Base-by-base conservation (phyloP, 1,284 basidiomycete genomes). In the Sporisorium scitamineum region DNA sequence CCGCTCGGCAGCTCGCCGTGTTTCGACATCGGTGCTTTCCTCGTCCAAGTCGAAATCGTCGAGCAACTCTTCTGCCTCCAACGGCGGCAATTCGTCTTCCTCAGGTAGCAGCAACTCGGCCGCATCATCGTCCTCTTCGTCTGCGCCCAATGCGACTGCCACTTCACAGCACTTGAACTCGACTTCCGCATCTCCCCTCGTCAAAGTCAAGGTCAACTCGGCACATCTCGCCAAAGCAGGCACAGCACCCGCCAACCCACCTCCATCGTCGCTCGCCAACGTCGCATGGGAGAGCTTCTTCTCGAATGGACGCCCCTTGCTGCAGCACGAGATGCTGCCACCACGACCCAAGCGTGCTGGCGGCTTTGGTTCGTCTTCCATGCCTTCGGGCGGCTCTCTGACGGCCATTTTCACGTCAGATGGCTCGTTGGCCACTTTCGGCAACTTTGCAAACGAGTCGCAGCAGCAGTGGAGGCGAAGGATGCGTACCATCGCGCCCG, bases 281-380 rank as follows among this genome's bases (percentile, higher is more conserved):
- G 61, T 80, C 8, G 77, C 75, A 32, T 73, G 65, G 65, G 70
- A 80, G 58, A 63, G 68, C 66, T 80, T 80, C 24, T 80, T 78
- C 67, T 64, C 77, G 18, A 66, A 67, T 14, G 68, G 64, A 2
- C 67, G 79, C 1, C 79, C 79, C 5, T 57, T 80, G 56, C 60
- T 80, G 44, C 73, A 80, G 59, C 78, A 79, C 57, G 74, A 75
- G 57, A 68, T 74, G 61, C 70, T 78, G 39, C 76, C 76, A 26
- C 68, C 72, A 39, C 62, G 70, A 6, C 60, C 65, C 22, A 78
- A 78, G 54, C 63, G 64, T 27, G 55, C 61, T 14, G 67, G 71
- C 22, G 50, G 53, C 22, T 70, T 67, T 44, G 61, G 66, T 16
- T 62, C 61, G 22, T 76, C 77, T 11, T 31, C 42, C 3, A 66